Evolutionary conservation across 164 flowering plant genomes (phyloP), one percentile per base, ranked within the genome.

Genomic region (Saururus chinensis): DNA sequence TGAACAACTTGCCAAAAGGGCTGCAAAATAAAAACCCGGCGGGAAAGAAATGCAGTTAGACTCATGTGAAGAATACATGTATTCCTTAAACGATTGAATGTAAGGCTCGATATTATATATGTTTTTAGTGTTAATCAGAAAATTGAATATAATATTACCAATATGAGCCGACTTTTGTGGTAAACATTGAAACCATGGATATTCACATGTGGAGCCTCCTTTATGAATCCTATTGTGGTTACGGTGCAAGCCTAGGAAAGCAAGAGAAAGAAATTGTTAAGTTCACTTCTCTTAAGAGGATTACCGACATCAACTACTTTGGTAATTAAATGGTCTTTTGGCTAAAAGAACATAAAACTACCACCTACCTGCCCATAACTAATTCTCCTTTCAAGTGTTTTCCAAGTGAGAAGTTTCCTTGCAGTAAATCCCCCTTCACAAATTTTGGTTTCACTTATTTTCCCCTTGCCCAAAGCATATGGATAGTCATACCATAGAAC

Each of bases 121-220:
- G n/a, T 40, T 59, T 41, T 19, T 14, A n/a, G 35, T 9, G 13
- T 13, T 21, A 56, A 30, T 19, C 63, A 14, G 14, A 30, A 19
- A 40, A 21, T 11, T 19, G 24, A 1, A 13, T 40, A 22, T 45
- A 64, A 42, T 10, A 7, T 66, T 75, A 88, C 97, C 91, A 88
- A 64, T 73, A 93, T 93, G 59, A 93, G 82, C 56, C 97, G 92
- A 60, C 87, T 90, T 77, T 82, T 93, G 78, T 93, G 89, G 79
- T 93, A 93, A 49, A 93, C 82, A 73, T 85, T 88, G 74, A 90
- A 90, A 23, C 99, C 99, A 72, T 83, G 91, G 58, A 90, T 66
- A 68, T 73, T 75, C 24, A 88, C 81, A 40, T 73, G 76, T 49
- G 99, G 99, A 74, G 97, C 96, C 62, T 88, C 97, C 74, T 87